Evolutionary conservation across 1,139 yeast species (phyloP).

Genomic region (Kodamaea ohmeri): DNA sequence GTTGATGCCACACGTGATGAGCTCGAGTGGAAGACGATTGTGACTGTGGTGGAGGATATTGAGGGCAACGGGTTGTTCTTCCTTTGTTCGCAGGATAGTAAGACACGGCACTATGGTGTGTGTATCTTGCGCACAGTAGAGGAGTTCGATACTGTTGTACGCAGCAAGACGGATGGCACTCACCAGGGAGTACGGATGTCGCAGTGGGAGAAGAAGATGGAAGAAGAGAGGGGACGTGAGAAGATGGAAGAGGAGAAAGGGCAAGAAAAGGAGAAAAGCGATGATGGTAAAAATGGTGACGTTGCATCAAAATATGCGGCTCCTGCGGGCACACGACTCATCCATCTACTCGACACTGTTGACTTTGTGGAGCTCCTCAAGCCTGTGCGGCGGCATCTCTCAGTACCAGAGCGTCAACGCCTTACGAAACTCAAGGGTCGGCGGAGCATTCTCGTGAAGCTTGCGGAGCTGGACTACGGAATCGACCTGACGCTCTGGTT

Average conservation of each 20-base stretch:
- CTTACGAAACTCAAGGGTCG: constrained; percentile 61
- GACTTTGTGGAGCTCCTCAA: constrained; percentile 67
- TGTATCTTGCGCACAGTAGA: constrained; percentile 73
- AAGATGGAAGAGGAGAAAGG: constrained; percentile 1
- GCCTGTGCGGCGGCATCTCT: constrained; percentile 58
- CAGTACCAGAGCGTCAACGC: constrained; percentile 79
- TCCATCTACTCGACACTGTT: constrained; percentile 69
- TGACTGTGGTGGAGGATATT: constrained; percentile 85
- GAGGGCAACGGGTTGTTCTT: constrained; percentile 96
- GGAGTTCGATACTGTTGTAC: constrained; percentile 79
- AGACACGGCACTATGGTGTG: constrained; percentile 71
- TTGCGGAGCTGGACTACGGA: constrained; percentile 91
- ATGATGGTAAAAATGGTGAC: constrained; percentile 10
- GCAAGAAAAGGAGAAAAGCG: neutral
- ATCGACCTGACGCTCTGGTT: constrained; percentile 96
- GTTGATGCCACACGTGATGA: constrained; percentile 48
- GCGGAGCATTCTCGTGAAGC: constrained; percentile 61
- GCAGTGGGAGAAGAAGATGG: constrained; percentile 2
- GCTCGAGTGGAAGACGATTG: constrained; percentile 72
- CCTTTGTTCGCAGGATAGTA: constrained; percentile 81
- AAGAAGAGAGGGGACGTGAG: neutral
- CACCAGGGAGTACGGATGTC: neutral
- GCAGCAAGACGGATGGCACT: constrained; percentile 46
- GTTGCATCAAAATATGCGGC: constrained; percentile 76
- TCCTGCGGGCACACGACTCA: constrained; percentile 72